Base-by-base conservation (phyloP, 1,284 basidiomycete genomes). In the Agaricales sp. region DNA sequence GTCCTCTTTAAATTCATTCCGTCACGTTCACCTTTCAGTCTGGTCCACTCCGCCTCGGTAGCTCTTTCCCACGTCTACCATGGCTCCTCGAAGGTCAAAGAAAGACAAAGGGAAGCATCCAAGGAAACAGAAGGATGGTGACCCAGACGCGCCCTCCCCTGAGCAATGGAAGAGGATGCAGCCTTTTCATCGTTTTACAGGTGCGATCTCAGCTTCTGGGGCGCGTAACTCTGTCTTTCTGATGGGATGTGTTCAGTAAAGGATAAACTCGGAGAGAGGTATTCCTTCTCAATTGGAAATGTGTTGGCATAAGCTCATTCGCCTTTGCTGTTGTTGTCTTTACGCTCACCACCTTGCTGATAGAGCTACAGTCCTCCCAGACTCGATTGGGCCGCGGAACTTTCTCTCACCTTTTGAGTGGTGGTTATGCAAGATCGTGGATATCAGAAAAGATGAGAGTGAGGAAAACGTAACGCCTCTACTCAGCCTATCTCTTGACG, bases 391-490 rank as follows among this genome's bases (percentile, higher is more conserved):
- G 6, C 26, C 26, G 26, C 6, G 14, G 14, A 30, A 14, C 14
- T 6, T 6, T 6, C 26, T 30, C 14, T 30, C 26, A 6, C 26
- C 26, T 14, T 30, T 30, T 3, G 46, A 52, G 16, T 54, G 55
- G 11, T 63, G 61, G 61, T 58, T 63, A 11, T 63, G 56, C 0
- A 47, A 24, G 3, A 55, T 63, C 1, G 46, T 12, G 18, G 53
- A 55, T 1, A 65, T 63, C 1, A 45, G 57, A 24, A 61, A 48
- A 18, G 43, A 48, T 3, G 13, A 3, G 3, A 16, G 38, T 0
- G 25, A 41, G 6, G 51, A 66, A 3, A 12, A 6, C 26, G n/a
- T 12, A n/a, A 22, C 4, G 19, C 25, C 22, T 4, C 41, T 50
- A n/a, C 8, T n/a, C 8, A 18, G 4, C n/a, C n/a, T 13, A 1